These are phyloP conservation scores for Candida andamanensis DNA, from an alignment of 805 yeast genomes.

Conservation along the genomic window DNA sequence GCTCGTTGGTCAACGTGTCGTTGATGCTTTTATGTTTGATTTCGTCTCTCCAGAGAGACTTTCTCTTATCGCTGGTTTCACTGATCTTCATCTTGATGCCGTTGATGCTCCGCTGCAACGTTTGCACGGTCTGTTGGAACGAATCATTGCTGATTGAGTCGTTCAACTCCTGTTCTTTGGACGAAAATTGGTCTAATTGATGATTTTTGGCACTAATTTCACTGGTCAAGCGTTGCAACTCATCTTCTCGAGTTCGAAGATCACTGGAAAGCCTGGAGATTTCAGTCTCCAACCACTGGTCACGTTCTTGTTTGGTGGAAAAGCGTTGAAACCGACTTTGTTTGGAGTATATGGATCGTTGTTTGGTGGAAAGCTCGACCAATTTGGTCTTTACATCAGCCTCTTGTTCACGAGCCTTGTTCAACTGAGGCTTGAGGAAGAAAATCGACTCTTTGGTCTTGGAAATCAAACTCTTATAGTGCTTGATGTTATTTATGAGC, in stretches of 20 bases:
- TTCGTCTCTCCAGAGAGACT: constrained; percentile 74
- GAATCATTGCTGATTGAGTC: constrained; percentile 9
- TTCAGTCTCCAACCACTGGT: constrained; percentile 58
- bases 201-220: constrained; percentile 17
- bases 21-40: constrained; percentile 54
- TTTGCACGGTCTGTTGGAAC: constrained; percentile 7
- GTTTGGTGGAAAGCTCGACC: constrained; percentile 42
- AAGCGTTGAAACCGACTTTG: constrained; percentile 67
- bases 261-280: constrained; percentile 32
- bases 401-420: constrained; percentile 38
- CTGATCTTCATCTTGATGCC: constrained; percentile 40
- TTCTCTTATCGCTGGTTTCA: constrained; percentile 59
- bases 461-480: constrained; percentile 23
- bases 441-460: constrained; percentile 34
- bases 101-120: constrained; percentile 30
- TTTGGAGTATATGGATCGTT: constrained; percentile 60
- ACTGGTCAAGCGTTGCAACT: constrained; percentile 18
- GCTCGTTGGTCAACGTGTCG: constrained; percentile 52
- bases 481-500: constrained; percentile 15
- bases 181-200: constrained; percentile 17
- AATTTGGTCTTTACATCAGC: constrained; percentile 32
- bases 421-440: constrained; percentile 37
- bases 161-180: constrained; percentile 12
- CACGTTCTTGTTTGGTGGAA: constrained; percentile 50
- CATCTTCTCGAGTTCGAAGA: constrained; percentile 20